Conservation (phyloP, 2,329 filamentous ascomycete species). For the Apiospora rasikravindrae region DNA sequence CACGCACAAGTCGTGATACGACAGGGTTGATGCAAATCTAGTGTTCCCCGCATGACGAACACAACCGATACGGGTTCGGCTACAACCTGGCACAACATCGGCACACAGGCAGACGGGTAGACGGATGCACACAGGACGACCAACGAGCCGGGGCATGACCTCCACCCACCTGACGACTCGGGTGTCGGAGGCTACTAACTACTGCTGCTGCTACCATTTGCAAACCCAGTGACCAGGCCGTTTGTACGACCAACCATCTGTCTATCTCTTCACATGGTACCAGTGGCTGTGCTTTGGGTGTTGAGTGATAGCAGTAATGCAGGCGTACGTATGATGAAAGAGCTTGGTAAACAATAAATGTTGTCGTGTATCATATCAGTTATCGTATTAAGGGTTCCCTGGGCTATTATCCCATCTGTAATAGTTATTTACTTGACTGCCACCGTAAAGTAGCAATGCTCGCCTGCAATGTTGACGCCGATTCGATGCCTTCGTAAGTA, state of each 20-base stretch:
- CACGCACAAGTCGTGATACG: background rate
- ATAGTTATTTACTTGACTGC: background rate
- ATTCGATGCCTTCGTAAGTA: conserved; percentile 12
- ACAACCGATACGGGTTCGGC: conserved; percentile 7
- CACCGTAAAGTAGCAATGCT: conserved; percentile 3
- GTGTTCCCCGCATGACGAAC: conserved; percentile 9
- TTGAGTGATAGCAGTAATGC: background rate
- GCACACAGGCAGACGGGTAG: conserved; percentile 4
- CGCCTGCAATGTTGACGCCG: conserved; percentile 9
- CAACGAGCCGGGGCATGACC: conserved; percentile 5
- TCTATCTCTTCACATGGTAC: background rate
- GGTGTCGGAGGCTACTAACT: background rate
- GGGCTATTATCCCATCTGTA: background rate
- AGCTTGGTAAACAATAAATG: background rate
- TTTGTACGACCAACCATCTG: background rate
- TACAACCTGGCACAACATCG: conserved; percentile 2
- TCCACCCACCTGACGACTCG: background rate
- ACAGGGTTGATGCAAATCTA: background rate
- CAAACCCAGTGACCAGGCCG: background rate
- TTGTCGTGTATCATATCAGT: background rate
- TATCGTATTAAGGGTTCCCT: conserved; percentile 8
- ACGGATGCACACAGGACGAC: conserved; percentile 4
- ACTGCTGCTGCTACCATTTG: background rate
- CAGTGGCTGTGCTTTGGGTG: background rate
- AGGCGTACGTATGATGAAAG: background rate